phyloP scores from a whole-genome alignment of 73 alveolate species.

The Tetrahymena elliotti region DNA sequence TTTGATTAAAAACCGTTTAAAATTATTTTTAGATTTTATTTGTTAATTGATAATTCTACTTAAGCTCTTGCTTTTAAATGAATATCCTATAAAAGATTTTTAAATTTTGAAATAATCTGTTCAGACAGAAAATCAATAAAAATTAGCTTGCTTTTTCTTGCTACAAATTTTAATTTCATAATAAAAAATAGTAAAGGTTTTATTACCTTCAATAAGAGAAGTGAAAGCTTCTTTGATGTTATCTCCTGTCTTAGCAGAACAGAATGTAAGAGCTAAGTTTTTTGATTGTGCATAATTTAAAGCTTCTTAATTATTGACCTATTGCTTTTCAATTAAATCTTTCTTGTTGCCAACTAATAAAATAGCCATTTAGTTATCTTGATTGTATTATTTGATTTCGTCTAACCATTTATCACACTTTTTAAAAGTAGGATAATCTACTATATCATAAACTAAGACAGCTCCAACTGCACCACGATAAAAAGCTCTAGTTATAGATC shows the following conservation, averaged over 20 bases:
- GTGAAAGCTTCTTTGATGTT: conserved; percentile 36
- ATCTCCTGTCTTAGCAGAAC: conserved; percentile 57
- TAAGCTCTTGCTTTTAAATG: background rate
- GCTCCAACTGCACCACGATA: conserved; percentile 63
- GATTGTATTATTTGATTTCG: conserved; percentile 22
- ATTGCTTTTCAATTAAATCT: conserved; percentile 37
- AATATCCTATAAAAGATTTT: background rate
- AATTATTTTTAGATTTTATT: background rate
- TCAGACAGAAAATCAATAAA: background rate
- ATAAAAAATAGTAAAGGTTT: too few species aligned
- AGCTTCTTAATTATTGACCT: background rate
- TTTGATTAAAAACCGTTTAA: too few species aligned
- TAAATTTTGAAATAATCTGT: background rate
- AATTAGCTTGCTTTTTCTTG: background rate
- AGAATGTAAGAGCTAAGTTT: background rate
- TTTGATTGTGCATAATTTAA: background rate
- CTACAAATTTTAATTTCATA: too few species aligned
- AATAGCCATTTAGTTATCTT: conserved; percentile 40
- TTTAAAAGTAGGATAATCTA: conserved; percentile 39
- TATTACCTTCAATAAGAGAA: background rate
- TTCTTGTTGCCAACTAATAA: conserved; percentile 51
- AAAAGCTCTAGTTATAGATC: conserved; percentile 53
- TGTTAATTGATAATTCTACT: background rate
- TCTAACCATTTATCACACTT: conserved; percentile 46
- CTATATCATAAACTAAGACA: conserved; percentile 49